Percentiles rank a stretch among this genome's conserved stretches.
Evolutionary conservation across 1,284 basidiomycete species (phyloP).

Genomic region (Ustilago loliicola): DNA sequence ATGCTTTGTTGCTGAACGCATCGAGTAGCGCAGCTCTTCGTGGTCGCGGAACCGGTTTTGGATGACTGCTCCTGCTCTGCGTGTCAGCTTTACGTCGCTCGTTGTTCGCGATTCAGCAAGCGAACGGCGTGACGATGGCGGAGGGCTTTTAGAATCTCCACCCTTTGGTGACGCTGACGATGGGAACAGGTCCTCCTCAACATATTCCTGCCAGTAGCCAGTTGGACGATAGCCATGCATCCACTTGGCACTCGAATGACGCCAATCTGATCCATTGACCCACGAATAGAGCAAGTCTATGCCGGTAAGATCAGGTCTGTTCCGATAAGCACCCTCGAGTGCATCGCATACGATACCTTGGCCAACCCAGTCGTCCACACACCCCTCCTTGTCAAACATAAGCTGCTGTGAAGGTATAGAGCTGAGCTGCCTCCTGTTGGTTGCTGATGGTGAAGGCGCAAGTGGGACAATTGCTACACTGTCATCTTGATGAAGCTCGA

Average conservation of each 20-base stretch:
- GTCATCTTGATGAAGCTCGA: conserved; percentile 38
- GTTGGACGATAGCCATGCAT: conserved; percentile 38
- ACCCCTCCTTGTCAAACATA: conserved; percentile 24
- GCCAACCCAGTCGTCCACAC: conserved; percentile 39
- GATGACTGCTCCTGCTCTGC: conserved; percentile 15
- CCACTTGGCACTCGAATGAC: conserved; percentile 37
- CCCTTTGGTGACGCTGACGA: conserved; percentile 5
- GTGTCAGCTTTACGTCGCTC: background rate
- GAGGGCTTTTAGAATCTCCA: background rate
- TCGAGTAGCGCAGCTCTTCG: conserved; percentile 54
- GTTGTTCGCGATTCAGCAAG: background rate
- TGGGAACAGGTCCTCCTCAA: conserved; percentile 40
- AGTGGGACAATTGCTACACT: background rate
- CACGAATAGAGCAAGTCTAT: conserved; percentile 50
- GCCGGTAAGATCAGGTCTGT: conserved; percentile 19
- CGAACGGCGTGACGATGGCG: background rate
- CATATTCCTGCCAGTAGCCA: conserved; percentile 47
- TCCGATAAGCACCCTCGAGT: conserved; percentile 21
- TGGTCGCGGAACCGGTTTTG: conserved; percentile 56
- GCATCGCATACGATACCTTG: conserved; percentile 30
- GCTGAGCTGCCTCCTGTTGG: conserved; percentile 32
- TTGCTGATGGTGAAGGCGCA: conserved; percentile 15
- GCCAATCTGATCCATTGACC: conserved; percentile 57
- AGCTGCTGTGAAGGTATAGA: conserved; percentile 26
- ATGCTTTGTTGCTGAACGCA: conserved; percentile 44